Evolutionary conservation across 2,329 filamentous ascomycete genomes (phyloP).

Genomic region (Trichoderma cornu-damae): DNA sequence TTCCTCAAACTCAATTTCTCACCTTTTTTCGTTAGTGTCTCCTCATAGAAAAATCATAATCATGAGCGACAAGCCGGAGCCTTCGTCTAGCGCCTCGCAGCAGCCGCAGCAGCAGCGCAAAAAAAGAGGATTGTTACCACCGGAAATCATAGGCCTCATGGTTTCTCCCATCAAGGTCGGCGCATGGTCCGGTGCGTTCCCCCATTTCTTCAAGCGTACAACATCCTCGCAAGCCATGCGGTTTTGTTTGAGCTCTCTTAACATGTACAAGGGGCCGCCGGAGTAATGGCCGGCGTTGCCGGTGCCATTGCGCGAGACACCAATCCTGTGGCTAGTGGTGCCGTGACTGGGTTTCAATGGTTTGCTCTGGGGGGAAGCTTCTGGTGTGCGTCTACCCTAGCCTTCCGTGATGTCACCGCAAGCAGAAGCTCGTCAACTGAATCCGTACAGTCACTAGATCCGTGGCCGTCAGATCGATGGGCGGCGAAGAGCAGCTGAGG

Average conservation of each 20-base stretch:
- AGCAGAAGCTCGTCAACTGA: slow-evolving; percentile 8
- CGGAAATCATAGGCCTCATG: slow-evolving; percentile 42
- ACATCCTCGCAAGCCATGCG: not conserved
- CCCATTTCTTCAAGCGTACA: no score
- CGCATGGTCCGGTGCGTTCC: slow-evolving; percentile 48
- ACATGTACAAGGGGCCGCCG: slow-evolving; percentile 48
- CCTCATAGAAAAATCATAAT: not conserved
- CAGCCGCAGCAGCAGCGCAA: slow-evolving; percentile 25
- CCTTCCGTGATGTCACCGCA: not conserved
- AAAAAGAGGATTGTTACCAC: slow-evolving; percentile 37
- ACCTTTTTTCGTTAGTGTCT: no score
- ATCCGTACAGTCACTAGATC: slow-evolving; percentile 42
- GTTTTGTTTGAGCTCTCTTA: slow-evolving; percentile 15
- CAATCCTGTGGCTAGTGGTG: slow-evolving; percentile 64
- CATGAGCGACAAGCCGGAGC: slow-evolving; percentile 5
- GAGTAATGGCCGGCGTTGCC: slow-evolving; percentile 61
- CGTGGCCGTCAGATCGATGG: slow-evolving; percentile 44
- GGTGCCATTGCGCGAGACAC: slow-evolving; percentile 66
- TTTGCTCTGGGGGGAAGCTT: slow-evolving; percentile 71
- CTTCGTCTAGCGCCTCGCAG: not conserved
- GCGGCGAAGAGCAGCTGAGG: slow-evolving; percentile 48
- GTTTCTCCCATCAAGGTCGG: slow-evolving; percentile 55
- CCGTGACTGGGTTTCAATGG: slow-evolving; percentile 73
- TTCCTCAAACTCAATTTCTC: not conserved
- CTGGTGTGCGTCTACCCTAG: slow-evolving; percentile 54